Evolutionary conservation across 768 basidiomycete genomes (phyloP).

Genomic region (Cantharellus anzutake): DNA sequence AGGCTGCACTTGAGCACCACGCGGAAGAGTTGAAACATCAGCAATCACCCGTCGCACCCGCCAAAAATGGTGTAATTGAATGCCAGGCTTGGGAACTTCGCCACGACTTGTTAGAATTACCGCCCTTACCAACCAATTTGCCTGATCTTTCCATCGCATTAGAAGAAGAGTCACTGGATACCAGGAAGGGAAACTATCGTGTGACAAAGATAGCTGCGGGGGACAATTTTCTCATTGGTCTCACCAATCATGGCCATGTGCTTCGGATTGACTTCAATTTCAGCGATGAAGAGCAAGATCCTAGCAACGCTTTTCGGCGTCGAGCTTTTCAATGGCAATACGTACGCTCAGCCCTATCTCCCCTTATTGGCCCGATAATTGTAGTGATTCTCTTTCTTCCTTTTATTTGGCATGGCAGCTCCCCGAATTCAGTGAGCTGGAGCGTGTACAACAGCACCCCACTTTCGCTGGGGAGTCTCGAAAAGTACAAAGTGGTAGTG

Average conservation of each 20-base stretch:
- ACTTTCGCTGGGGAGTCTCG: conserved; percentile 55
- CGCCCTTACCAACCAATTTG: conserved; percentile 33
- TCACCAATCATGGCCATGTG: conserved; percentile 68
- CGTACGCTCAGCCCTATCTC: conserved; percentile 24
- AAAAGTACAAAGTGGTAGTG: conserved; percentile 19
- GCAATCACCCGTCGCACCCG: conserved; percentile 9
- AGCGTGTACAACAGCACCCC: conserved; percentile 27
- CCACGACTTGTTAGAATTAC: conserved; percentile 36
- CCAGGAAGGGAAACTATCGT: conserved; percentile 11
- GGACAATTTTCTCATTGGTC: conserved; percentile 49
- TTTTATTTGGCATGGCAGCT: conserved; percentile 26
- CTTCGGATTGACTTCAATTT: conserved; percentile 32
- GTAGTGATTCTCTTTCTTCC: neutral
- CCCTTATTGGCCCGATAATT: neutral
- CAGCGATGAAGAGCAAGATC: conserved; percentile 16
- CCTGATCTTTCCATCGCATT: conserved; percentile 27
- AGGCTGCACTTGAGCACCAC: conserved; percentile 27
- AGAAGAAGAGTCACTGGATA: conserved; percentile 9
- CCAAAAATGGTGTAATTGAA: conserved; percentile 27
- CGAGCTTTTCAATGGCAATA: conserved; percentile 36
- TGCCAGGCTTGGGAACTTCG: conserved; percentile 42
- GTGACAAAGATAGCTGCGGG: conserved; percentile 71
- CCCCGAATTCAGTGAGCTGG: conserved; percentile 49
- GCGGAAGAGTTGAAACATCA: conserved; percentile 14
- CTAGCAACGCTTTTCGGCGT: neutral